These are phyloP conservation scores for Colletotrichum sublineola DNA, from an alignment of 2,329 filamentous ascomycete species.

Conservation along the genomic window DNA sequence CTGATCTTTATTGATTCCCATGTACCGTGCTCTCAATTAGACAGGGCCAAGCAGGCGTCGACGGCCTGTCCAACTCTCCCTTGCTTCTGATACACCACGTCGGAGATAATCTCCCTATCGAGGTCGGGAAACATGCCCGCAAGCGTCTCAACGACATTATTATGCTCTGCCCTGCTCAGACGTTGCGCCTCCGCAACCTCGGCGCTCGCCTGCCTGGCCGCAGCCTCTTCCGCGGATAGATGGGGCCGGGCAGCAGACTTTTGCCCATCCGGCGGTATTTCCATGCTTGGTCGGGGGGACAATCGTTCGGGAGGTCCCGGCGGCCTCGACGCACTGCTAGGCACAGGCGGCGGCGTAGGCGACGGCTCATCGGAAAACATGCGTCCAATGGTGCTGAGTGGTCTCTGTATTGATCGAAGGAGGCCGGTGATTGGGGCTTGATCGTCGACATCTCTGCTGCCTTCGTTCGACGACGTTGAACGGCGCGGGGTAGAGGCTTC, in stretches of 20 bases:
- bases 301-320: slow-evolving; percentile 53
- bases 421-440: slow-evolving; percentile 86
- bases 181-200: slow-evolving; percentile 89
- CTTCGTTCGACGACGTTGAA: slow-evolving; percentile 68
- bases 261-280: slow-evolving; percentile 39
- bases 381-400: slow-evolving; percentile 89
- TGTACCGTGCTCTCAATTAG: slow-evolving; percentile 50
- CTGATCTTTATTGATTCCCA: slow-evolving; percentile 8
- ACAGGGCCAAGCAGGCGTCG: slow-evolving; percentile 84
- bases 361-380: slow-evolving; percentile 84
- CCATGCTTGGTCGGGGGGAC: slow-evolving; percentile 51
- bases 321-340: slow-evolving; percentile 53
- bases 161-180: slow-evolving; percentile 86
- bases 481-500: slow-evolving; percentile 60
- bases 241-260: slow-evolving; percentile 47
- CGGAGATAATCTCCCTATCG: slow-evolving; percentile 93
- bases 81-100: slow-evolving; percentile 96
- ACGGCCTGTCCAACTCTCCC: slow-evolving; percentile 91
- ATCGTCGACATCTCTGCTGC: slow-evolving; percentile 70
- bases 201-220: slow-evolving; percentile 89
- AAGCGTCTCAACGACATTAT: slow-evolving; percentile 92
- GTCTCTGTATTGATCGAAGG: slow-evolving; percentile 90
- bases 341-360: slow-evolving; percentile 46
- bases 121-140: slow-evolving; percentile 97
- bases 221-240: slow-evolving; percentile 85